Percentiles rank a stretch among this genome's conserved stretches.
phyloP scores from a whole-genome alignment of 768 basidiomycete species.

The Serendipita sp. region DNA sequence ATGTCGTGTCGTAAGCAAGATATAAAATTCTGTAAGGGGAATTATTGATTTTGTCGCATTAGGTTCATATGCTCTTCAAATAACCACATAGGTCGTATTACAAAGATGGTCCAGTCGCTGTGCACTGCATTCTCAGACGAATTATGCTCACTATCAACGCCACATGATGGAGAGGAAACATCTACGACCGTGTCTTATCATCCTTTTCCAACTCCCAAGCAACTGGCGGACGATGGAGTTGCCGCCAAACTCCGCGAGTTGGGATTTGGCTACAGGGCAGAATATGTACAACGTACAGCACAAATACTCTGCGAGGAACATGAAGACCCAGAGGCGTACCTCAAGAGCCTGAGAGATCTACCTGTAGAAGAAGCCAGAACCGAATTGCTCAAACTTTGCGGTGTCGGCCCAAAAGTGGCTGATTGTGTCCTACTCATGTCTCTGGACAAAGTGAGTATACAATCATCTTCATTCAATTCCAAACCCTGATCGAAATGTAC shows the following conservation, averaged over 20 bases:
- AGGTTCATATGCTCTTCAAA: conserved; percentile 98
- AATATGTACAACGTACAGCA: conserved; percentile 74
- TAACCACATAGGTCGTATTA: conserved; percentile 90
- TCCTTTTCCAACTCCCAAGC: conserved; percentile 71
- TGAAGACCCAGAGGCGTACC: conserved; percentile 47
- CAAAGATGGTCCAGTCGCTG: conserved; percentile 78
- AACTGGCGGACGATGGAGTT: conserved; percentile 42
- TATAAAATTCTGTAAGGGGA: conserved; percentile 12
- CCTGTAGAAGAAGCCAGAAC: conserved; percentile 47
- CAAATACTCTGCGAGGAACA: conserved; percentile 53
- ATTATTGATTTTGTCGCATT: background rate
- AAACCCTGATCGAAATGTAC: background rate
- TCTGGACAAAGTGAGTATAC: conserved; percentile 53
- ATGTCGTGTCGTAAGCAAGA: conserved; percentile 77
- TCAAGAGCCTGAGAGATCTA: conserved; percentile 33
- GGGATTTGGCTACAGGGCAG: conserved; percentile 92
- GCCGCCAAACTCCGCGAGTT: conserved; percentile 52
- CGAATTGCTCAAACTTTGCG: conserved; percentile 65
- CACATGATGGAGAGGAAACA: conserved; percentile 18
- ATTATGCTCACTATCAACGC: conserved; percentile 35
- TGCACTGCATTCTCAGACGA: conserved; percentile 61
- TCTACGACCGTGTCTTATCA: conserved; percentile 35
- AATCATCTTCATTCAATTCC: background rate
- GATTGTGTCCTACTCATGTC: conserved; percentile 92
- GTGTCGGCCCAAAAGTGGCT: conserved; percentile 92